Evolutionary conservation across 441 rosid species (phyloP).

Genomic region (Erodium chrysanthum): DNA sequence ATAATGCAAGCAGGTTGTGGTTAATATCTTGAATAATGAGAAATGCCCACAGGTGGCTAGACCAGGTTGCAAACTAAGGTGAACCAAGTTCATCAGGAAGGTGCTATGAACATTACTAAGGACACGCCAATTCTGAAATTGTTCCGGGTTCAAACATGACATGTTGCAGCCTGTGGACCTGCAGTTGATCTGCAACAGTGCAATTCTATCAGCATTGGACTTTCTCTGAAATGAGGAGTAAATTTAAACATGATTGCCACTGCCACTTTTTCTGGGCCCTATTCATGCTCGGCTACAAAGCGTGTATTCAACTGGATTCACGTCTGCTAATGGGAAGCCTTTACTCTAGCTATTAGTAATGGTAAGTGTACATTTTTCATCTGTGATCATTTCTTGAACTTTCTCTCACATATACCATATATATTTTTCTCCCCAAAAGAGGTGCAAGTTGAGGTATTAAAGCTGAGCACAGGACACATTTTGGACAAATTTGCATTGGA

Average conservation of each 20-base stretch:
- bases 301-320: background rate
- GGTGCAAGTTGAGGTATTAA: constrained; percentile 1
- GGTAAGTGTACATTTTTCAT: background rate
- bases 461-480: background rate
- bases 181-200: background rate
- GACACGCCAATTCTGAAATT: background rate
- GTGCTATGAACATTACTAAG: background rate
- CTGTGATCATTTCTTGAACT: background rate
- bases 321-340: background rate
- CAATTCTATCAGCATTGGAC: background rate
- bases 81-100: background rate
- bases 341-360: background rate
- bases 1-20: background rate
- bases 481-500: constrained; percentile 1
- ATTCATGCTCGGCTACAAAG: background rate
- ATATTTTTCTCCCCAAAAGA: background rate
- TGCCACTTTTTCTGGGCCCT: background rate
- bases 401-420: background rate
- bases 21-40: background rate
- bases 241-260: background rate
- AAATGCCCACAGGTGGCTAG: background rate
- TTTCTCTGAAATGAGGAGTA: background rate
- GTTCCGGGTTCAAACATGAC: background rate
- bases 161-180: background rate
- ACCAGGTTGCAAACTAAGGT: background rate